Conservation (phyloP, 148 eudicot species). For the Gaultheria prostrata region DNA sequence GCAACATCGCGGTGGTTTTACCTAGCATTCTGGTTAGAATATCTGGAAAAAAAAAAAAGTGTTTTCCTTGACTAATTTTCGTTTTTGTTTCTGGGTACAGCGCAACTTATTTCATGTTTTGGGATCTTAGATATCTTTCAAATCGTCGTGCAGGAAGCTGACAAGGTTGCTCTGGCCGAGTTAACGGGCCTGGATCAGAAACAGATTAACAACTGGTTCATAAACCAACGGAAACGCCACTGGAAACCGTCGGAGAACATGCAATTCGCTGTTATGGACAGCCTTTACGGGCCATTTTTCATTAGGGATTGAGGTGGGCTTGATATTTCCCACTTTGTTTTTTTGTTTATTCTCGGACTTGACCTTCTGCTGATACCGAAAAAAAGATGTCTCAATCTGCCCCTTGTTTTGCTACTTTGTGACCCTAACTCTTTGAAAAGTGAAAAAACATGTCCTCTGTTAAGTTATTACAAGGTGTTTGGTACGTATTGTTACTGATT, state of each 20-base stretch:
- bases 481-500: background rate
- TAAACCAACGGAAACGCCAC: slow-evolving; percentile 37
- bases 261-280: slow-evolving; percentile 34
- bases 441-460: background rate
- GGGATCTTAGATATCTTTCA: background rate
- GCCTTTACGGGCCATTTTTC: slow-evolving; percentile 22
- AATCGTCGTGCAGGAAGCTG: slow-evolving; percentile 30
- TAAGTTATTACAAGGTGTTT: background rate
- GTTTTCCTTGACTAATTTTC: background rate
- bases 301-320: slow-evolving; percentile 16
- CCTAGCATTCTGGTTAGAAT: no score
- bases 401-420: background rate
- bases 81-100: background rate
- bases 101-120: background rate
- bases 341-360: background rate
- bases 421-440: background rate
- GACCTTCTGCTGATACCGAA: background rate
- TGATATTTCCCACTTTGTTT: background rate
- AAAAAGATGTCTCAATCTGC: background rate
- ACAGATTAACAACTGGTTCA: slow-evolving; percentile 38
- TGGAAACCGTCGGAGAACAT: slow-evolving; percentile 41
- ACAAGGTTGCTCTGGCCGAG: slow-evolving; percentile 34
- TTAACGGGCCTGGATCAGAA: slow-evolving; percentile 36
- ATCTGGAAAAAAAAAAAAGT: background rate
- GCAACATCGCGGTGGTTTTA: no score